A percentile compares a stretch with the other conserved stretches of the same genome.
phyloP scores from a whole-genome alignment of 2,329 filamentous ascomycete genomes.

The Arachnomyces sp. region DNA sequence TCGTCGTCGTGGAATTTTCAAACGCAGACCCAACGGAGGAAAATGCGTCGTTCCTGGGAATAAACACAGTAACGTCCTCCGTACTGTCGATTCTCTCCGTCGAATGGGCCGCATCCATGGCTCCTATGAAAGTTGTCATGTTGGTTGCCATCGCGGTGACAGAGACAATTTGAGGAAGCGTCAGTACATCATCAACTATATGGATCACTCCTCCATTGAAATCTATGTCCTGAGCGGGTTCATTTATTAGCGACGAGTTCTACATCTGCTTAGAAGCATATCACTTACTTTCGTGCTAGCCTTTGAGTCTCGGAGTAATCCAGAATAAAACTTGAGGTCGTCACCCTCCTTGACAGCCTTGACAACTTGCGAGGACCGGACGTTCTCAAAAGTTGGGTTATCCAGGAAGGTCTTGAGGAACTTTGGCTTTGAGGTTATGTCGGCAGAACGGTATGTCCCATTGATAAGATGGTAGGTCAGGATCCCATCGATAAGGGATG shows the following conservation, averaged over 20 bases:
- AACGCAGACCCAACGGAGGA: slow-evolving; percentile 8
- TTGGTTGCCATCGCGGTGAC: slow-evolving; percentile 36
- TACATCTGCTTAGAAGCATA: not conserved
- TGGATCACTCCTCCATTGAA: slow-evolving; percentile 52
- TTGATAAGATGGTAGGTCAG: slow-evolving; percentile 54
- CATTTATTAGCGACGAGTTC: not conserved
- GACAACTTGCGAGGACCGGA: slow-evolving; percentile 54
- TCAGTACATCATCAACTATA: slow-evolving; percentile 44
- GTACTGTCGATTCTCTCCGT: slow-evolving; percentile 29
- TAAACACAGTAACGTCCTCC: slow-evolving; percentile 28
- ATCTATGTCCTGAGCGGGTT: slow-evolving; percentile 38
- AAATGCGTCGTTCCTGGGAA: slow-evolving; percentile 10
- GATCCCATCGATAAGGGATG: slow-evolving; percentile 34
- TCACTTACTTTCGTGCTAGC: slow-evolving; percentile 43
- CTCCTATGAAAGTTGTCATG: slow-evolving; percentile 41
- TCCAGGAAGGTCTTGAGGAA: slow-evolving; percentile 44
- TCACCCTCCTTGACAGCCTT: slow-evolving; percentile 36
- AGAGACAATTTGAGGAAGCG: slow-evolving; percentile 39
- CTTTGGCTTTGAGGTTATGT: slow-evolving; percentile 26
- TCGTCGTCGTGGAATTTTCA: slow-evolving; percentile 1
- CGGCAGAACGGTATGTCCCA: slow-evolving; percentile 38
- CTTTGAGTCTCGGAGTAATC: slow-evolving; percentile 42
- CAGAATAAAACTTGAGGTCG: slow-evolving; percentile 44
- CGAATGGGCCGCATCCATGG: slow-evolving; percentile 37
- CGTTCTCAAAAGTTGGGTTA: slow-evolving; percentile 47